A percentile compares a stretch with the other conserved stretches of the same genome.
Evolutionary conservation across 129 eudicot species (phyloP).

Genomic region (Scalesia atractyloides): DNA sequence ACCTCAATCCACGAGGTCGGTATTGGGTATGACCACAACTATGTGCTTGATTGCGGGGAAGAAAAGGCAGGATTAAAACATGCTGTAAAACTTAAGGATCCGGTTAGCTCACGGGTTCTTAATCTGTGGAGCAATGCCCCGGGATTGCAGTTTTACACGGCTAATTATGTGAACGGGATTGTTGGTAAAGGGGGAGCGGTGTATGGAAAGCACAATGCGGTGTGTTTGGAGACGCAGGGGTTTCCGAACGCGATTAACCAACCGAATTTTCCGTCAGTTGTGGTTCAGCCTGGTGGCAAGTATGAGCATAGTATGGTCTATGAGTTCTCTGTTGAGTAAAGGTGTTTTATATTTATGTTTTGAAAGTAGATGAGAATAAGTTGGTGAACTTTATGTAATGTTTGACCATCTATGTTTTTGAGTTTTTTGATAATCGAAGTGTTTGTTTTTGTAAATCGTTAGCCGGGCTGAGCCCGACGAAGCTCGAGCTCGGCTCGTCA

Average conservation of each 20-base stretch:
- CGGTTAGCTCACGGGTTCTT: conserved; percentile 67
- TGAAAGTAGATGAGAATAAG: neutral
- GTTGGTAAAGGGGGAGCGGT: conserved; percentile 86
- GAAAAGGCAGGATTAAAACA: conserved; percentile 77
- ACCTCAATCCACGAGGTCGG: conserved; percentile 69
- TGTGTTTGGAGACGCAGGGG: conserved; percentile 92
- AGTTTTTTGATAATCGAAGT: neutral
- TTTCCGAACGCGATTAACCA: conserved; percentile 84
- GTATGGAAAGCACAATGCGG: conserved; percentile 72
- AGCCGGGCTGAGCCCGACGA: too few species aligned
- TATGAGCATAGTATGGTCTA: conserved; percentile 81
- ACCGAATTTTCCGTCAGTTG: conserved; percentile 67
- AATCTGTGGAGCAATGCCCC: conserved; percentile 92
- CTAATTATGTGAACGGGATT: conserved; percentile 68
- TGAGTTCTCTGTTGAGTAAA: conserved; percentile 74
- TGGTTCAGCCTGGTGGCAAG: conserved; percentile 77
- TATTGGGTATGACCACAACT: conserved; percentile 90
- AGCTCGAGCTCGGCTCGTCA: too few species aligned
- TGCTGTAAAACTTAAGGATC: conserved; percentile 75
- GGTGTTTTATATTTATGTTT: conserved; percentile 8
- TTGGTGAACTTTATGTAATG: conserved; percentile 3
- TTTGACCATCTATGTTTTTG: neutral
- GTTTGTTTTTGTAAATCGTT: neutral
- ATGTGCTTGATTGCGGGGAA: conserved; percentile 84
- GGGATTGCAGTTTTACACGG: conserved; percentile 95